Base-by-base conservation (phyloP, 805 yeast genomes). In the Cyberlindnera galapagoensis region DNA sequence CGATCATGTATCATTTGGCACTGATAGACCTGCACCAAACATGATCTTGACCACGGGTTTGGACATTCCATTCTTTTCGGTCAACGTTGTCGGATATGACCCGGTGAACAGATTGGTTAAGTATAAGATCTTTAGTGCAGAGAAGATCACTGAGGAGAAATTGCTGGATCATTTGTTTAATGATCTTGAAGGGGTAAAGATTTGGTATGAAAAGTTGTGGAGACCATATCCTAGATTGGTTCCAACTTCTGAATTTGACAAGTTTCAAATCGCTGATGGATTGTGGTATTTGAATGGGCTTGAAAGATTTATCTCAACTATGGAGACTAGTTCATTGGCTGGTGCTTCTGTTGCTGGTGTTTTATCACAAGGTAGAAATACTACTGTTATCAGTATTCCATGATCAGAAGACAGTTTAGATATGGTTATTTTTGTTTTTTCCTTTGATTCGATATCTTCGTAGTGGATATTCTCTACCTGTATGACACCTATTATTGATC, bases 341-440 rank as follows among this genome's bases (percentile, higher is more conserved):
- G 75, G 74, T 16, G 71, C 71, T 13, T 62, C 62, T 34, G 69
- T 65, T 17, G 75, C 76, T 4, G 68, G 62, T 2, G 46, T 67
- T 26, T 56, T 69, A 4, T 43, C 61, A 7, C 5, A 20, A 3
- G 60, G 55, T 1, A 33, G 32, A 18, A 59, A 58, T 29, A 49
- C 51, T 0, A 47, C 56, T 10, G 21, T 14, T 3, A 34, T 41
- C 18, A 19, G 24, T 11, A 30, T 39, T 4, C 43, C 43, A 20
- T 39, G 16, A 20, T n/a, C n/a, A n/a, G n/a, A n/a, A n/a, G n/a
- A n/a, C n/a, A n/a, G n/a, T n/a, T n/a, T n/a, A n/a, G n/a, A n/a
- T n/a, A n/a, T n/a, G n/a, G n/a, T n/a, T n/a, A n/a, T n/a, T n/a
- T n/a, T n/a, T n/a, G n/a, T n/a, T n/a, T n/a, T n/a, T n/a, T n/a